Percentiles rank a stretch among this genome's conserved stretches.
Evolutionary conservation across 148 eudicot genomes (phyloP).

Genomic region (Nepenthes mirabilis): DNA sequence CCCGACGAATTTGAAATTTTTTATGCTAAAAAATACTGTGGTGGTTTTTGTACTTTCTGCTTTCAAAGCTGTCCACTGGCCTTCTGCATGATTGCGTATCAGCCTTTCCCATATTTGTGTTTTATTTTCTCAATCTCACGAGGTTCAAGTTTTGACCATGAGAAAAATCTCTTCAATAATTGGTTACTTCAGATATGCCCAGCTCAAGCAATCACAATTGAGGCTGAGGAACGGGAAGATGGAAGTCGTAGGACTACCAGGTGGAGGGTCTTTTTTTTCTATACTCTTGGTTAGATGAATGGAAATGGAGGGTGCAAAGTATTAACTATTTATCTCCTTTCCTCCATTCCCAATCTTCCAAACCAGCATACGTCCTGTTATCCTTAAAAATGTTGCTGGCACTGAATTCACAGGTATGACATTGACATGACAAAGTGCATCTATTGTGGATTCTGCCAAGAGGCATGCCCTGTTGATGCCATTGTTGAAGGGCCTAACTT

Average conservation of each 20-base stretch:
- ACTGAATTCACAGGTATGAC: conserved; percentile 45
- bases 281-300: background rate
- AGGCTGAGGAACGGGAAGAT: conserved; percentile 96
- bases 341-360: too few relatives aligned
- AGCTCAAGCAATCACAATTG: conserved; percentile 96
- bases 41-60: too few relatives aligned
- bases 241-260: conserved; percentile 95
- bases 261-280: conserved; percentile 13
- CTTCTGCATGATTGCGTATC: too few relatives aligned
- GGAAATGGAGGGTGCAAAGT: background rate
- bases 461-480: conserved; percentile 98
- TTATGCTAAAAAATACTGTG: background rate
- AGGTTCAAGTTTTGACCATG: too few relatives aligned
- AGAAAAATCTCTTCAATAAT: background rate
- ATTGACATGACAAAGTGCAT: conserved; percentile 97
- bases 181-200: conserved; percentile 56
- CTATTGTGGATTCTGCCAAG: conserved; percentile 99
- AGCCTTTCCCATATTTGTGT: too few relatives aligned
- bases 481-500: conserved; percentile 98
- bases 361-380: background rate
- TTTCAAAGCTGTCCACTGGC: too few relatives aligned
- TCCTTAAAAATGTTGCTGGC: background rate
- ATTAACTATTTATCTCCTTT: background rate
- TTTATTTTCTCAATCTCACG: too few relatives aligned
- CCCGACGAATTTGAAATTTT: background rate